Percentiles rank a stretch among this genome's conserved stretches.
Conservation (phyloP, 441 rosid genomes). For the Viola pubescens region DNA sequence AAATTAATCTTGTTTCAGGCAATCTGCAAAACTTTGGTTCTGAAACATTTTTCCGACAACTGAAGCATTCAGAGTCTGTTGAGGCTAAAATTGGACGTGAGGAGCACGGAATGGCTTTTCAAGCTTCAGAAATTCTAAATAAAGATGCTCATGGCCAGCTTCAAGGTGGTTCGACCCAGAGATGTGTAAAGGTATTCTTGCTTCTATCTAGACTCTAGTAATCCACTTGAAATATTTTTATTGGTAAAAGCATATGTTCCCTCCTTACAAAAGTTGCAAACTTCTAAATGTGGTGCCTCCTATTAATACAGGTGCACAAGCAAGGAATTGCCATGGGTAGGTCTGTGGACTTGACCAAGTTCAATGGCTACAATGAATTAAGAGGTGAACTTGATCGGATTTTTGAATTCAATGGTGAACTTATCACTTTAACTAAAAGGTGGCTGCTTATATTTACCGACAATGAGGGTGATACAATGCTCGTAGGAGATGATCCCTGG, state of each 20-base stretch:
- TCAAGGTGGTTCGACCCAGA: constrained; percentile 53
- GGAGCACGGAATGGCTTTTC: background rate
- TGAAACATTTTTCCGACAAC: no score
- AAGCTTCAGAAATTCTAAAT: constrained; percentile 33
- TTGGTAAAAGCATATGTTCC: no score
- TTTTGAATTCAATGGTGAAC: constrained; percentile 78
- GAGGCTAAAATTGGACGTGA: no score
- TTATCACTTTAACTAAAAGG: constrained; percentile 65
- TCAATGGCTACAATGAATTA: constrained; percentile 59
- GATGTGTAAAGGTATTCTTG: constrained; percentile 1
- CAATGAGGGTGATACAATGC: constrained; percentile 91
- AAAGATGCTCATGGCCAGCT: constrained; percentile 58
- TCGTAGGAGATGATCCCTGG: constrained; percentile 94
- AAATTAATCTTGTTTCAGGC: constrained; percentile 7
- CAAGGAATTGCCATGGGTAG: constrained; percentile 93
- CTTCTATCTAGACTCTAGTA: background rate
- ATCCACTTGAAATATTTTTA: no score
- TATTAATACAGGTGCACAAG: constrained; percentile 70
- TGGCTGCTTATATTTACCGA: constrained; percentile 88
- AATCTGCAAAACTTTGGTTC: no score
- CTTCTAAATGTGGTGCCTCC: constrained; percentile 11
- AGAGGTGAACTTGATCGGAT: constrained; percentile 60
- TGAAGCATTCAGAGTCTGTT: no score
- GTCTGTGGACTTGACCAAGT: constrained; percentile 74
- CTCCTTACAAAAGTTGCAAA: no score